Evolutionary conservation across 1,284 basidiomycete species (phyloP).

Genomic region (Rhodotorula sp.): DNA sequence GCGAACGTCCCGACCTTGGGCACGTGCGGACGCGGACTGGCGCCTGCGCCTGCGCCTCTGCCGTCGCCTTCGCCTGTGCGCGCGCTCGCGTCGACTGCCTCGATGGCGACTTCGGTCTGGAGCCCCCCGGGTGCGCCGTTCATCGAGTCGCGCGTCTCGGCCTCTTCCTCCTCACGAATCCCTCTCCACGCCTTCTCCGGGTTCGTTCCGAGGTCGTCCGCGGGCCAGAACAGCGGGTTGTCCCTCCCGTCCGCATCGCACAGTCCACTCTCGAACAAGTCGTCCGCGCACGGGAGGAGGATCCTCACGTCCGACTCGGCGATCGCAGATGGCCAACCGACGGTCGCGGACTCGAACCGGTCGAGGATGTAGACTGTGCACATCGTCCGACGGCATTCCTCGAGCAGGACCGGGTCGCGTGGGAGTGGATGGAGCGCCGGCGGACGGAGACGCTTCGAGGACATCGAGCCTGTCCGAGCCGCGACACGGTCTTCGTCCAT

Average conservation of each 20-base stretch:
- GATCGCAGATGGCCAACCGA: constrained; percentile 38
- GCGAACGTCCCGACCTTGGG: constrained; percentile 25
- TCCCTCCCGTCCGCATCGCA: constrained; percentile 16
- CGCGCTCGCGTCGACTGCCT: not conserved
- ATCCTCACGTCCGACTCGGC: constrained; percentile 32
- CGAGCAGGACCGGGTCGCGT: constrained; percentile 30
- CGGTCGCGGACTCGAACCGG: constrained; percentile 33
- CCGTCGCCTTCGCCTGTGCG: not conserved
- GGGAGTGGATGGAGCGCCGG: constrained; percentile 38
- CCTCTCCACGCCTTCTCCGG: constrained; percentile 1
- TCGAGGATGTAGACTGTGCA: constrained; percentile 37
- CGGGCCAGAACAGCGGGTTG: constrained; percentile 40
- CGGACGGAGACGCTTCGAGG: constrained; percentile 28
- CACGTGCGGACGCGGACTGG: not conserved
- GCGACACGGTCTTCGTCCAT: constrained; percentile 40
- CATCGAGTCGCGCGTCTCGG: not conserved
- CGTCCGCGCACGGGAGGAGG: constrained; percentile 36
- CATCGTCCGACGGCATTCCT: constrained; percentile 41
- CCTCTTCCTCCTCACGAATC: constrained; percentile 15
- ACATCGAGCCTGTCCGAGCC: constrained; percentile 11
- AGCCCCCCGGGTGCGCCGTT: no score
- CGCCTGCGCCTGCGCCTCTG: no score
- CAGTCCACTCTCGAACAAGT: constrained; percentile 19
- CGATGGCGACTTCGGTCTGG: not conserved
- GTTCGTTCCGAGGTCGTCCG: constrained; percentile 8